phyloP scores from a whole-genome alignment of 495 filamentous ascomycete genomes.

The Aspergillus taichungensis region DNA sequence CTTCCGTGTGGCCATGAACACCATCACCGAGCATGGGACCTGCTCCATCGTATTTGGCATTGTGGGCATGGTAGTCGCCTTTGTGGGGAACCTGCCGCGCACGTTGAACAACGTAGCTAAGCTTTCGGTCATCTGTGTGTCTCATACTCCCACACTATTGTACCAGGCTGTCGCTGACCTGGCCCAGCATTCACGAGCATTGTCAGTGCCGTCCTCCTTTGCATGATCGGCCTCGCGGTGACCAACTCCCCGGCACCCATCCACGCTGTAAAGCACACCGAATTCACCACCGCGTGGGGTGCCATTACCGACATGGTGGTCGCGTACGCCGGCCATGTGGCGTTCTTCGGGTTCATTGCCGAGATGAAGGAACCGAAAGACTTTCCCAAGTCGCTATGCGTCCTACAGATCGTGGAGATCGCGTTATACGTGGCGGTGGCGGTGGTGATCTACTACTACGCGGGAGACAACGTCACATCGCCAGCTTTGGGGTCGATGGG shows the following conservation, averaged over 20 bases:
- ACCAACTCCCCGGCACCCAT: constrained; percentile 21
- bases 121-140: too few relatives aligned
- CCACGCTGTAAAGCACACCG: constrained; percentile 20
- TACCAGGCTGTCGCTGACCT: constrained; percentile 22
- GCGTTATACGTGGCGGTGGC: constrained; percentile 59
- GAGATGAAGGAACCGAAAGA: constrained; percentile 65
- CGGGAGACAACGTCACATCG: constrained; percentile 53
- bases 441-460: constrained; percentile 64
- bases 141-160: too few relatives aligned
- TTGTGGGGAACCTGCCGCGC: too few relatives aligned
- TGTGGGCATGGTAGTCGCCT: too few relatives aligned
- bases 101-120: too few relatives aligned
- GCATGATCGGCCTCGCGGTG: constrained; percentile 60
- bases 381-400: constrained; percentile 56
- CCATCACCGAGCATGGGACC: constrained; percentile 48
- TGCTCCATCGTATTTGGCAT: constrained; percentile 57
- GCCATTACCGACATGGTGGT: constrained; percentile 46
- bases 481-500: constrained; percentile 65
- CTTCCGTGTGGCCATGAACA: constrained; percentile 55
- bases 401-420: constrained; percentile 57
- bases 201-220: constrained; percentile 47
- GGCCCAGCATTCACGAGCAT: constrained; percentile 25
- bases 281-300: constrained; percentile 30
- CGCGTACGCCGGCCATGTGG: constrained; percentile 55
- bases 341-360: constrained; percentile 69